Percentiles rank a stretch among this genome's conserved stretches.
Evolutionary conservation across 306 rosid species (phyloP).

Genomic region (Corylus avellana): DNA sequence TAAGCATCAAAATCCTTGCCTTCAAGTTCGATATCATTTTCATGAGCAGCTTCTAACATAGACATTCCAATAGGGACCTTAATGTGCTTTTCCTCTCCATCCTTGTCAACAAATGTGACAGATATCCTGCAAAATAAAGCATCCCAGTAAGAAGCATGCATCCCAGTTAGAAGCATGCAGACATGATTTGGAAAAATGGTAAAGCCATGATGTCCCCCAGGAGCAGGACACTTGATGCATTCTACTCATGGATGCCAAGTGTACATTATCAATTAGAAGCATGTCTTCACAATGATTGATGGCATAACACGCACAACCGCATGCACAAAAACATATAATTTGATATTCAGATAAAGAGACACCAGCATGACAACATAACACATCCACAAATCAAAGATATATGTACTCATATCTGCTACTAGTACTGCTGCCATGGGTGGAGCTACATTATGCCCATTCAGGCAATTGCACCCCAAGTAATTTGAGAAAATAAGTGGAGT

Average conservation of each 20-base stretch:
- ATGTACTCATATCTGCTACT: background rate
- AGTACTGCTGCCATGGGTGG: background rate
- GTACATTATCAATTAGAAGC: background rate
- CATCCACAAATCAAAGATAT: background rate
- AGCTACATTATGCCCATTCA: background rate
- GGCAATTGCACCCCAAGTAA: background rate
- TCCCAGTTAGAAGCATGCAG: slow-evolving; percentile 25
- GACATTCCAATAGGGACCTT: slow-evolving; percentile 92
- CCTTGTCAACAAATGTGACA: slow-evolving; percentile 85
- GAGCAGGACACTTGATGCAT: background rate
- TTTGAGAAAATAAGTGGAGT: background rate
- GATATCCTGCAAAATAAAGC: slow-evolving; percentile 70
- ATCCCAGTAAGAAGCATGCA: slow-evolving; percentile 27
- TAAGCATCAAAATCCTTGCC: slow-evolving; percentile 51
- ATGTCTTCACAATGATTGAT: background rate
- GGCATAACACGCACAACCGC: background rate
- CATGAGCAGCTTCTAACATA: slow-evolving; percentile 95
- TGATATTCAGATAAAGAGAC: background rate
- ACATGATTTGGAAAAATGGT: background rate
- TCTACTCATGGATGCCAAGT: background rate
- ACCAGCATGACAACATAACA: background rate
- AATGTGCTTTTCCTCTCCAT: slow-evolving; percentile 76
- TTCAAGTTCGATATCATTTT: slow-evolving; percentile 94
- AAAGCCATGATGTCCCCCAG: background rate
- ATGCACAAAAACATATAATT: background rate